These are phyloP conservation scores for Epichloe baconii DNA, from an alignment of 2,329 filamentous ascomycete species.

Conservation along the genomic window DNA sequence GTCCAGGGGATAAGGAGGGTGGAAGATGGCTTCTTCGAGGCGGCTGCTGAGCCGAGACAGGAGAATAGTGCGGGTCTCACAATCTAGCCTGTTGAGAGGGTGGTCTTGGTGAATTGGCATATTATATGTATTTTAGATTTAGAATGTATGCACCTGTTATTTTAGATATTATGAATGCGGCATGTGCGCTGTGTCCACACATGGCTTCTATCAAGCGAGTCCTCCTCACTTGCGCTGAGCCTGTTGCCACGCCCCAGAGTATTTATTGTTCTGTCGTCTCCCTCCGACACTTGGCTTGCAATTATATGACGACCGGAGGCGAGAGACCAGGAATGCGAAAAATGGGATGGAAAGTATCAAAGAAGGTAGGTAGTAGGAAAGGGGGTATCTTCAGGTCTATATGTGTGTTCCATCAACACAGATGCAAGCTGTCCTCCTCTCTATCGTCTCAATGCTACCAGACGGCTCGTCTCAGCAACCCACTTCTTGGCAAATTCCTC, in stretches of 20 bases:
- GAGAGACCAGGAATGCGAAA: neutral
- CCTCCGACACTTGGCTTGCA: no score
- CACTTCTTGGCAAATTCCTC: constrained; percentile 72
- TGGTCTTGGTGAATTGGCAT: no score
- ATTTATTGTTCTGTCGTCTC: no score
- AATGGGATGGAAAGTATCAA: neutral
- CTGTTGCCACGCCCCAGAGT: no score
- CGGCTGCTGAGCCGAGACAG: constrained; percentile 65
- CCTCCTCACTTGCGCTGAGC: no score
- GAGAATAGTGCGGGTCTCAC: constrained; percentile 53
- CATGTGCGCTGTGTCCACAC: no score
- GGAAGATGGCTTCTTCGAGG: constrained; percentile 59
- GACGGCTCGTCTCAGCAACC: constrained; percentile 58
- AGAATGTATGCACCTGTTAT: no score
- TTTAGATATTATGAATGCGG: no score
- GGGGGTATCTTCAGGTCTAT: constrained; percentile 28
- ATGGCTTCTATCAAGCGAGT: no score
- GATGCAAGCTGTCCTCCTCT: constrained; percentile 7
- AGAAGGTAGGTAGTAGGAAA: constrained; percentile 8
- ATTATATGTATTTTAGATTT: no score
- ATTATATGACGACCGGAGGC: neutral
- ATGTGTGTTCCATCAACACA: neutral
- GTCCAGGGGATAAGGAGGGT: constrained; percentile 56
- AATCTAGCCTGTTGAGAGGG: constrained; percentile 14
- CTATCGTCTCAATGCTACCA: constrained; percentile 39